Base-by-base conservation (phyloP, 192 early-diverging fungal genomes). In the Geranomyces michiganensis region DNA sequence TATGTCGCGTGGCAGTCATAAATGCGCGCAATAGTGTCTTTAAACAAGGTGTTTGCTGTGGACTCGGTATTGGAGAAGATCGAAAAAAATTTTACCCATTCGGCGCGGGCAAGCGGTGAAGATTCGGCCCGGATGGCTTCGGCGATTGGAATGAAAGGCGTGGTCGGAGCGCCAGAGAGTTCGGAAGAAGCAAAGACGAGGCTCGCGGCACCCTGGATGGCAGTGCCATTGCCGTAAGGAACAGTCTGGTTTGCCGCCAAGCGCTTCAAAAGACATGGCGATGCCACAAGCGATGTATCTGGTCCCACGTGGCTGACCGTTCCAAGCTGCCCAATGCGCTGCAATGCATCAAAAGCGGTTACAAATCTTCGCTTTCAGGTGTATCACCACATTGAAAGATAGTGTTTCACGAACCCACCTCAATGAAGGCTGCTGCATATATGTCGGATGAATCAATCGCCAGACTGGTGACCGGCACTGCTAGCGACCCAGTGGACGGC, bases 11-110 rank as follows among this genome's bases (percentile, higher is more conserved):
- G 46, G 53, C 71, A 73, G 17, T 1, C n/a, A 36, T 73, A 73
- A 6, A 33, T 32, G 22, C 22, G 13, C 26, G 19, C 56, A 15
- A 70, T 61, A 5, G 15, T n/a, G 13, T 31, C 44, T 31, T 49
- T 49, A 43, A 70, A 70, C 8, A 60, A 12, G 19, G 22, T 22
- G 49, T 1, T 58, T 14, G 44, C 56, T 7, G 17, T 49, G 32
- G 4, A 30, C 41, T 75, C 74, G 30, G 26, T 13, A 29, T 70
- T 70, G 67, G 62, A 75, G 53, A 75, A 75, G 15, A 68, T 41
- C 14, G 67, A 21, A 62, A 70, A 70, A 67, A 75, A 75, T 27
- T 68, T 75, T 44, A 75, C 32, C 74, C 74, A 75, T 45, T 75
- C 74, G 21, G 59, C 74, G 19, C 61, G 60, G 36, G 74, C 74